Evolutionary conservation across 768 basidiomycete genomes (phyloP).

Genomic region (Tubosaeta brunneosetosa): DNA sequence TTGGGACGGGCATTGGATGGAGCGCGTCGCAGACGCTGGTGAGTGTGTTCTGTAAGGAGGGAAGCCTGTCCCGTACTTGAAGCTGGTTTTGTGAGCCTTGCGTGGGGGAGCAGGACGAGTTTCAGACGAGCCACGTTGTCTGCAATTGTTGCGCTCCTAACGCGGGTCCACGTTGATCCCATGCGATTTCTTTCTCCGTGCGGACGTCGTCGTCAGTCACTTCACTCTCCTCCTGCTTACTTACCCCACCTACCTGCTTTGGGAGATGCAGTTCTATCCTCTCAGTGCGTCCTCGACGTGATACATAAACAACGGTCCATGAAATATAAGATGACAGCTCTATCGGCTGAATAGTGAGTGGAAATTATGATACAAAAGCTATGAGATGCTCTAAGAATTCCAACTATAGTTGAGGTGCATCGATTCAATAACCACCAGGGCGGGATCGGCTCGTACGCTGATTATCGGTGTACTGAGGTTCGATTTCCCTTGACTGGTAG

Average conservation of each 20-base stretch:
- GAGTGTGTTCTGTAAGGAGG: constrained; percentile 13
- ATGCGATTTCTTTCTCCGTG: constrained; percentile 28
- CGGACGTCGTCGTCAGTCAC: constrained; percentile 31
- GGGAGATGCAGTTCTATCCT: no score
- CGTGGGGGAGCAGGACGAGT: constrained; percentile 26
- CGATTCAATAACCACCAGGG: constrained; percentile 42
- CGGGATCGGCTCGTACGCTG: constrained; percentile 34
- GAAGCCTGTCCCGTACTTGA: constrained; percentile 21
- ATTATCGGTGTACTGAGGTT: constrained; percentile 30
- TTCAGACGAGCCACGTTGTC: constrained; percentile 26
- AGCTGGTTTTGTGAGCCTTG: constrained; percentile 33
- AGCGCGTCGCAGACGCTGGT: constrained; percentile 35
- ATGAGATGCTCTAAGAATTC: neutral
- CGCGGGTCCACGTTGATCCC: constrained; percentile 29
- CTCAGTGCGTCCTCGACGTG: no score
- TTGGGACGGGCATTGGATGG: constrained; percentile 50
- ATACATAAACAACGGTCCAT: no score
- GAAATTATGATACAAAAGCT: neutral
- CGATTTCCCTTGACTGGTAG: constrained; percentile 25
- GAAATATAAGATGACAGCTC: neutral
- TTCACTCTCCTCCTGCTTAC: neutral
- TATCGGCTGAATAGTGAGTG: neutral
- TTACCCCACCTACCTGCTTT: no score
- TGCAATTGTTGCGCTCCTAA: constrained; percentile 28
- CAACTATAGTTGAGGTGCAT: neutral